Evolutionary conservation across 2,329 filamentous ascomycete species (phyloP), one percentile per base, ranked within the genome.

Genomic region (Aaosphaeria pasadenensis): DNA sequence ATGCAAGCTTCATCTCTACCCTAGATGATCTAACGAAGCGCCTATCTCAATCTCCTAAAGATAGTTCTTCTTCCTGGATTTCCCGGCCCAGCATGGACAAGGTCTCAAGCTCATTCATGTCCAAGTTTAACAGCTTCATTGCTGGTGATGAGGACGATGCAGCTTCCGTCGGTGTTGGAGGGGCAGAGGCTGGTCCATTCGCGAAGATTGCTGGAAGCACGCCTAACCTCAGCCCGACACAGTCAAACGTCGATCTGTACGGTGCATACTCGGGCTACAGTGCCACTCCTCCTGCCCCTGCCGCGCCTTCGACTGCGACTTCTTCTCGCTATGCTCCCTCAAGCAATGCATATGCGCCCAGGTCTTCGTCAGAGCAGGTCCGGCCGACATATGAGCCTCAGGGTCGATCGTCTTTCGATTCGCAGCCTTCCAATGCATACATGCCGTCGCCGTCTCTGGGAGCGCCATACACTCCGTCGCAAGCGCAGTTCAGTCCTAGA

Each of bases 81-180:
- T 87, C 90, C 1, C 96, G 94, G 69, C 91, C 92, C 5, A 96
- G 85, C 69, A 95, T 97, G 82, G 91, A 95, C 70, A 96, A 95
- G 71, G 90, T 97, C 0, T 94, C 91, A 2, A 91, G 88, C 52
- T 90, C 88, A 32, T 84, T 97, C 66, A 91, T 90, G 81, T 91
- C 85, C 55, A 90, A 88, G 50, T 96, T 99, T 73, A 97, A 91
- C 72, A 96, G 91, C 62, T 99, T 99, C 64, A 91, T 99, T 51
- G 85, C 88, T 44, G 95, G 94, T 11, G 92, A 96, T 50, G 92
- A 97, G 46, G 83, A 82, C 45, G 87, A 90, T 44, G 77, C 78
- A 32, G 77, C 77, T 7, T 83, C 81, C 1, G 79, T 79, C 46
- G 82, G 77, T 6, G 76, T 82, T 9, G 76, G 75, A 5, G 83